Base-by-base conservation (phyloP, 176 grass and related monocot genomes). In the Triticum turgidum region DNA sequence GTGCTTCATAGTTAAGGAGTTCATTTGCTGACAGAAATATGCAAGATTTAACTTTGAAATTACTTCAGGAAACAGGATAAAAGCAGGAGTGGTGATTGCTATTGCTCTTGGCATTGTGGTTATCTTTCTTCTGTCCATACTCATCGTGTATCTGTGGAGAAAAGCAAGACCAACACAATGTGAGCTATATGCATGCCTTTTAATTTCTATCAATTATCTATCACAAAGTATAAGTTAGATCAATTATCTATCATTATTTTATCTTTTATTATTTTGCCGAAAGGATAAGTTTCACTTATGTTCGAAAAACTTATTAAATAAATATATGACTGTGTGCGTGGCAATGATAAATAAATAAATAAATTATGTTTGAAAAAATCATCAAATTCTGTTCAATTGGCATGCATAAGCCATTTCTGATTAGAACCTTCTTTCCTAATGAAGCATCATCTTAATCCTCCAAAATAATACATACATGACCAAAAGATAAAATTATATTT, bases 91-190 rank as follows among this genome's bases (percentile, higher is more conserved):
- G 4, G 63, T 69, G 9, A 35, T 78, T 11, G 83, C 74, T 33
- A 85, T 85, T 18, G 32, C 58, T 27, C 74, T 85, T 1, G 83
- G 73, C 29, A 63, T 41, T 63, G 25, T 85, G 5, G 7, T 85
- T 17, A 4, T 85, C 62, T 62, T 78, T 7, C 1, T 22, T 14
- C 37, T 38, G 37, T 67, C 83, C 44, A 4, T 65, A 14, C 51
- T 77, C 5, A 13, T 21, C 7, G 25, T 78, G 25, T 58, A 5
- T 5, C 33, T 49, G 42, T 69, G 83, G 32, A 85, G 62, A 69
- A 85, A 85, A 27, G 20, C 32, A 4, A 64, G 3, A 58, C 3
- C 29, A 58, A 85, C 78, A 85, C 73, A 41, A 41, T 9, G 83
- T 85, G 62, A 78, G 83, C 66, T 61, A 21, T 9, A 30, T 22